These are phyloP conservation scores for Agastache rugosa DNA, from an alignment of 257 asterid species.

Conservation along the genomic window DNA sequence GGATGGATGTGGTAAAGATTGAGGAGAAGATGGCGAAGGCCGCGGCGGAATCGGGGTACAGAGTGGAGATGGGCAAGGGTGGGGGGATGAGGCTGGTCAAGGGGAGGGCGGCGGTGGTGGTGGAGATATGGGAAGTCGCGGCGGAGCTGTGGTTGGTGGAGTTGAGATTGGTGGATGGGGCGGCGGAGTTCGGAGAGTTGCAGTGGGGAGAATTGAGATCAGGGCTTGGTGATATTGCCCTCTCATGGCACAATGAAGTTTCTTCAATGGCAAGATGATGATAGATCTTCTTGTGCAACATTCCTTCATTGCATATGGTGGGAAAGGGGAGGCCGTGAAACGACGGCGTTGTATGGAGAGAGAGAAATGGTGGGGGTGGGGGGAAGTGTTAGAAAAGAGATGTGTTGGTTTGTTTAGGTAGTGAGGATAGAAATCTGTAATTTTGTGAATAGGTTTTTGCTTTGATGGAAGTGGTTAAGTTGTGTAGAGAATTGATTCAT, in stretches of 20 bases:
- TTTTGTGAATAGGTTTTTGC: constrained; percentile 8
- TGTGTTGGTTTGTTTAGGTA: no score
- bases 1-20: constrained; percentile 47
- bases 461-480: not conserved
- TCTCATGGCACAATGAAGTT: constrained; percentile 53
- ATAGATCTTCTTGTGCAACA: not conserved
- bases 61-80: constrained; percentile 52
- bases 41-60: constrained; percentile 67
- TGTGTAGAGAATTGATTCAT: constrained; percentile 17
- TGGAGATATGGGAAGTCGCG: constrained; percentile 63
- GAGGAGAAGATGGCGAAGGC: constrained; percentile 59
- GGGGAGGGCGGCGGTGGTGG: constrained; percentile 54
- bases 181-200: constrained; percentile 56
- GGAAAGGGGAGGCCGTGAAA: no score
- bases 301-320: no score
- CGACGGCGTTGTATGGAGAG: constrained; percentile 28
- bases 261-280: constrained; percentile 4
- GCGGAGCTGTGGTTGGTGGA: constrained; percentile 69
- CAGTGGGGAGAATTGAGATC: constrained; percentile 72
- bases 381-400: not conserved
- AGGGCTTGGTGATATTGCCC: constrained; percentile 58
- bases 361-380: not conserved
- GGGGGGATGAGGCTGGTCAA: constrained; percentile 67
- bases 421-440: not conserved
- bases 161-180: constrained; percentile 63